Conservation (phyloP, 2,329 filamentous ascomycete genomes). For the Akanthomyces lecanii region DNA sequence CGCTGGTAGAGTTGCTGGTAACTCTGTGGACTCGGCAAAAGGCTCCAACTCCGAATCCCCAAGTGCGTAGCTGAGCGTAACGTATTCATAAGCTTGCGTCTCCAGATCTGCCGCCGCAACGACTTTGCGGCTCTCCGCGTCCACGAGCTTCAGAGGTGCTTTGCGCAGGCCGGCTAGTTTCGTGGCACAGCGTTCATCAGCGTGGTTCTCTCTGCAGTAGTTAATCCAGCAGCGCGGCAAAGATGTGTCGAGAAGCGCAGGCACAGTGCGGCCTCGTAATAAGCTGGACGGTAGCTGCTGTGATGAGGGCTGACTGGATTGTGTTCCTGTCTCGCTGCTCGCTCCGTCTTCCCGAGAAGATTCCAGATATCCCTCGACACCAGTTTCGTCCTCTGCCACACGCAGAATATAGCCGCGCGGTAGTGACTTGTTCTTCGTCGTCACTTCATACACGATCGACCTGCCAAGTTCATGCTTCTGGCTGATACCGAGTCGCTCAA, state of each 20-base stretch:
- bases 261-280: constrained; percentile 32
- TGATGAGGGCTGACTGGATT: neutral
- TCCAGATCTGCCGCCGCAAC: constrained; percentile 28
- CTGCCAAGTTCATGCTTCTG: constrained; percentile 35
- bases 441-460: constrained; percentile 34
- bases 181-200: constrained; percentile 24
- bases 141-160: constrained; percentile 31
- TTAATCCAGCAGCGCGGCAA: constrained; percentile 33
- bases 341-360: constrained; percentile 15
- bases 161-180: neutral
- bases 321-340: neutral
- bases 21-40: constrained; percentile 14
- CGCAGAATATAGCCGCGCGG: constrained; percentile 36
- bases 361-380: constrained; percentile 23
- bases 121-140: constrained; percentile 28
- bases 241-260: constrained; percentile 27
- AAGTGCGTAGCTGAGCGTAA: constrained; percentile 34
- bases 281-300: neutral
- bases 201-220: constrained; percentile 31
- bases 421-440: constrained; percentile 32
- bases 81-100: constrained; percentile 26
- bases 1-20: constrained; percentile 27
- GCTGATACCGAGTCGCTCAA: constrained; percentile 34
- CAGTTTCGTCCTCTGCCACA: constrained; percentile 25
- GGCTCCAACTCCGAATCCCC: constrained; percentile 3